phyloP scores from a whole-genome alignment of 2,329 filamentous ascomycete genomes.

The Lecanicillium sp. region DNA sequence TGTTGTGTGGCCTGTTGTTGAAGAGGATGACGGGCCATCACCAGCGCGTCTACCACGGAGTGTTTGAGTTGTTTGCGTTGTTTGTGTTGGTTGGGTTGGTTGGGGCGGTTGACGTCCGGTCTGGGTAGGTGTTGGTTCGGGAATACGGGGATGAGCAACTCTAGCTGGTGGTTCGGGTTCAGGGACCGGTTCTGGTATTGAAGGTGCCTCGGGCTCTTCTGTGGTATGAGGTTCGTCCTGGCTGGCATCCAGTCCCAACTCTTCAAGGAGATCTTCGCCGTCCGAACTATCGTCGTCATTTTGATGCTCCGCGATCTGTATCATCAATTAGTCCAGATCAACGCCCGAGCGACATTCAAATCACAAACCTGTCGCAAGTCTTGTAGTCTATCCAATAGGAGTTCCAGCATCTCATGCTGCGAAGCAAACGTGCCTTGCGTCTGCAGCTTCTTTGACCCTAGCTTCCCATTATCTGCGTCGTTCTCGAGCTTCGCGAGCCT shows the following conservation, averaged over 20 bases:
- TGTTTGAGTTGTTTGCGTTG: conserved; percentile 24
- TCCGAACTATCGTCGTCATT: conserved; percentile 36
- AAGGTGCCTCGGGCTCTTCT: conserved; percentile 31
- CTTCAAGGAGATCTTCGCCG: conserved; percentile 48
- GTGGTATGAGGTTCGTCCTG: conserved; percentile 37
- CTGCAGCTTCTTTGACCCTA: conserved; percentile 49
- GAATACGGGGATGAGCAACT: conserved; percentile 4
- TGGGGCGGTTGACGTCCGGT: neutral
- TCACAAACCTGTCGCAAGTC: conserved; percentile 53
- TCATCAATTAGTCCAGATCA: conserved; percentile 9
- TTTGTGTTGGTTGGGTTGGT: conserved; percentile 20
- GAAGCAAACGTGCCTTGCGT: conserved; percentile 54
- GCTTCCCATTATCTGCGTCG: conserved; percentile 51
- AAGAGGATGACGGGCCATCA: conserved; percentile 11
- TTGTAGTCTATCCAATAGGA: conserved; percentile 55
- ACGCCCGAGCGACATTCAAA: too few species aligned
- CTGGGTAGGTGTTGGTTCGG: conserved; percentile 6
- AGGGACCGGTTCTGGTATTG: conserved; percentile 5
- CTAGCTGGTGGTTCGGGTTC: conserved; percentile 10
- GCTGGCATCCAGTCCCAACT: conserved; percentile 32
- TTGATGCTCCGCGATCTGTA: conserved; percentile 24
- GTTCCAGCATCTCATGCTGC: conserved; percentile 59
- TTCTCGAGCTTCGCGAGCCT: conserved; percentile 65
- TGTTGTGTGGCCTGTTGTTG: conserved; percentile 21
- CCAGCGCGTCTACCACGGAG: conserved; percentile 24